Base-by-base conservation (phyloP, 148 eudicot genomes). In the Cornus controversa region DNA sequence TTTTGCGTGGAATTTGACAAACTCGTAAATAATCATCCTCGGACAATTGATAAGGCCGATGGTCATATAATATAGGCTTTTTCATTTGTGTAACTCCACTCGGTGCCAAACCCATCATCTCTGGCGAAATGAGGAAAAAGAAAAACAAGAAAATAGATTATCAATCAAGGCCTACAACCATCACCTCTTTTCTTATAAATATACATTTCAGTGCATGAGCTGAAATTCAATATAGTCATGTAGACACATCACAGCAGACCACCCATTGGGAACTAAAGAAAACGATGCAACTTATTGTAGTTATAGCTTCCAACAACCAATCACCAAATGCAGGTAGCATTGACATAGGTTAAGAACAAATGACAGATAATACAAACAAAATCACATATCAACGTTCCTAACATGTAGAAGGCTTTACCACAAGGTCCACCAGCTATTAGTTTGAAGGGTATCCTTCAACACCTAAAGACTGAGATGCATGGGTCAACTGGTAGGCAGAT, bases 1-100 rank as follows among this genome's bases (percentile, higher is more conserved):
- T 94, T 80, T 81, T 87, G 65, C 18, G 91, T 57, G 98, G 98
- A 76, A 94, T 84, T 76, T 78, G 85, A 80, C 96, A 86, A 70
- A 94, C 94, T 74, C 98, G 84, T 53, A 88, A 50, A 74, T 84
- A 90, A 76, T 89, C 94, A 73, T 89, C 87, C 80, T 91, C 90
- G 9, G 82, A 82, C 82, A 94, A 78, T 67, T 81, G 85, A 74
- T 76, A 83, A 53, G 98, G 93, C 60, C 94, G 87, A 80, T 94
- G 98, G 75, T 94, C 98, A 80, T 87, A 88, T 34, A 94, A 78
- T 60, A 89, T 81, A 70, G 85, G 71, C 77, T 74, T 80, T 75
- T 81, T 75, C 23, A 68, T 67, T 67, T 60, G 80, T 68, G 62
- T 36, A 77, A 45, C 70, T 72, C 72, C 74, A 57, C 65, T 71